Base-by-base conservation (phyloP, 2,329 filamentous ascomycete species). In the Neodidymelliopsis sp. region DNA sequence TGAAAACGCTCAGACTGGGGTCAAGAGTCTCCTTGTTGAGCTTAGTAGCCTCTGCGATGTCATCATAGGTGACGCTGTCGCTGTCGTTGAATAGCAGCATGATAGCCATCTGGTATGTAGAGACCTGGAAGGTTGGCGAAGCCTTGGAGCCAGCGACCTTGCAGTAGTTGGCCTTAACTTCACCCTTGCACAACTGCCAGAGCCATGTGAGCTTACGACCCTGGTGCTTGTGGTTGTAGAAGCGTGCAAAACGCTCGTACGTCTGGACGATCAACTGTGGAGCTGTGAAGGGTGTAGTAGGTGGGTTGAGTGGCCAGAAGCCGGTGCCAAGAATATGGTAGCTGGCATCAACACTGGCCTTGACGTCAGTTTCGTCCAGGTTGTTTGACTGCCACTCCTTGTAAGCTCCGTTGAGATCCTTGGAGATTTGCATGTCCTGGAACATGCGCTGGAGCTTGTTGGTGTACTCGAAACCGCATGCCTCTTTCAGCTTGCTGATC, bases 381-480 rank as follows among this genome's bases (percentile, higher is more conserved):
- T 80, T 79, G 62, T 82, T 82, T 9, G 82, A 77, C 63, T 92
- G 86, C 73, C 83, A 89, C 25, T 91, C 90, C 66, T 90, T 88
- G 79, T 95, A 99, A 22, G 88, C 87, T 36, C 84, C 83, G 74
- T 99, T 99, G 35, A 99, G 83, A 75, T 99, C 94, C 76, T 97
- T 97, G 57, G 93, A 97, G 39, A 96, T 96, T 73, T 99, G 94
- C 80, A 99, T 97, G 70, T 99, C 94, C 73, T 97, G 93, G 83
- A 97, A 99, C 94, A 99, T 99, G 69, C 95, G 91, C 78, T 97
- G 93, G 34, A 99, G 83, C 79, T 97, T 97, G 81, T 97, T 99
- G 62, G 94, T 99, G 76, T 99, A 99, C 74, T 99, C 94, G 63
- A 97, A 99, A 65, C 94, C 94, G 69, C 94, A 97, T 0, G 94